phyloP scores from a whole-genome alignment of 1,284 basidiomycete species.

The Trametes pubescens region DNA sequence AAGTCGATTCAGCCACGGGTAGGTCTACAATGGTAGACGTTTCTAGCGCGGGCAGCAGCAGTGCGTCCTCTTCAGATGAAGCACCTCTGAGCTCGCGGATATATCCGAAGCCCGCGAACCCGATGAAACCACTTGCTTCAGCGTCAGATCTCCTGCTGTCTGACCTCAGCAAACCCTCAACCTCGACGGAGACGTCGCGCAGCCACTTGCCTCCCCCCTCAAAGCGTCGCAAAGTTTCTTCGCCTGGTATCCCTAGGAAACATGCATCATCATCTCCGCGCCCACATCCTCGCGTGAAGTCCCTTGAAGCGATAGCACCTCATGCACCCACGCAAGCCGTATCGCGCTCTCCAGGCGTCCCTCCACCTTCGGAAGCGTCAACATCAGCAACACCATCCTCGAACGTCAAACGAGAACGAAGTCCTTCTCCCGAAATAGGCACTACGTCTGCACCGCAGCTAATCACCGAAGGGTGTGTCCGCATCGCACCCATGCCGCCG shows the following conservation, averaged over 20 bases:
- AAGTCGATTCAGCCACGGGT: background rate
- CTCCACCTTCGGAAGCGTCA: background rate
- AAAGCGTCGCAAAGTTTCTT: constrained; percentile 11
- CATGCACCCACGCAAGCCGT: background rate
- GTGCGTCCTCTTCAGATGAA: background rate
- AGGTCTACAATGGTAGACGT: background rate
- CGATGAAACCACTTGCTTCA: background rate
- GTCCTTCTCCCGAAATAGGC: constrained; percentile 33
- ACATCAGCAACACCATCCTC: background rate
- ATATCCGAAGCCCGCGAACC: background rate
- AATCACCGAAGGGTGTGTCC: constrained; percentile 37
- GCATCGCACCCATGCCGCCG: constrained; percentile 36
- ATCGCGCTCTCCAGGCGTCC: background rate
- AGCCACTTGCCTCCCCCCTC: background rate
- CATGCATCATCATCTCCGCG: background rate
- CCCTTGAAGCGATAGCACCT: background rate
- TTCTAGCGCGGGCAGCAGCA: background rate
- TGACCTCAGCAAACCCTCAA: background rate
- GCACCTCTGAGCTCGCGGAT: background rate
- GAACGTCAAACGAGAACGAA: constrained; percentile 40
- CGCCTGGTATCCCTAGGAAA: background rate
- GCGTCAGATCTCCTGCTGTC: constrained; percentile 17
- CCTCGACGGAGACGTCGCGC: background rate
- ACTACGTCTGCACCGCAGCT: constrained; percentile 10
- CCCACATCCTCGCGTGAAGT: no score